phyloP scores from a whole-genome alignment of 2,329 filamentous ascomycete species.

The Colletotrichum nymphaeae region DNA sequence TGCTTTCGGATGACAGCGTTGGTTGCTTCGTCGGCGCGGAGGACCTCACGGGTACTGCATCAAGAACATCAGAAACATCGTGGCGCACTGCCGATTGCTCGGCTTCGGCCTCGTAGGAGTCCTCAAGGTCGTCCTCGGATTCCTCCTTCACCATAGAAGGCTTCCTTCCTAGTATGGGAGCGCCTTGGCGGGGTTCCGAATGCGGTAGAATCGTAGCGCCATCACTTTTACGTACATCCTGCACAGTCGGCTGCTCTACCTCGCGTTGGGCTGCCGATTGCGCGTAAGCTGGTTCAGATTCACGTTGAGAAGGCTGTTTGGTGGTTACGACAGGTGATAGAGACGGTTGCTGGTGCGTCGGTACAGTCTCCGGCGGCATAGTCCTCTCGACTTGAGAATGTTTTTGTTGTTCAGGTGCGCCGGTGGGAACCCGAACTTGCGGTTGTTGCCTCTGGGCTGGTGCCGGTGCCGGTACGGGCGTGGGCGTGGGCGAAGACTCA shows the following conservation, averaged over 20 bases:
- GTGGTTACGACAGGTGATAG: background rate
- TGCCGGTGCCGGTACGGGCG: slow-evolving; percentile 11
- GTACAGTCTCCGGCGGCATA: background rate
- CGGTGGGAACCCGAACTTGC: background rate
- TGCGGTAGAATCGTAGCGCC: slow-evolving; percentile 13
- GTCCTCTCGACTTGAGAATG: background rate
- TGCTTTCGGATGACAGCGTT: slow-evolving; percentile 23
- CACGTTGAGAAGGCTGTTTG: background rate
- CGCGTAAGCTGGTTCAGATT: background rate
- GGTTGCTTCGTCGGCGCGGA: slow-evolving; percentile 29
- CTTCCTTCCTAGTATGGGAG: slow-evolving; percentile 46
- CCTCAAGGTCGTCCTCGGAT: slow-evolving; percentile 52
- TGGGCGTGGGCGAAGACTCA: background rate
- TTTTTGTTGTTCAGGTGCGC: slow-evolving; percentile 5
- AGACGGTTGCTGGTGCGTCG: background rate
- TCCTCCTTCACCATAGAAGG: slow-evolving; percentile 60
- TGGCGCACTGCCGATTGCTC: slow-evolving; percentile 17
- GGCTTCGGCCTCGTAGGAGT: slow-evolving; percentile 23
- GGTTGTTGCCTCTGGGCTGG: background rate
- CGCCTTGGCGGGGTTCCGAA: slow-evolving; percentile 6
- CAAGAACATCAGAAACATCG: slow-evolving; percentile 40
- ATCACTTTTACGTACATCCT: slow-evolving; percentile 23
- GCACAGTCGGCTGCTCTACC: background rate
- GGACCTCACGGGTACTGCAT: slow-evolving; percentile 48
- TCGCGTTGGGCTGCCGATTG: background rate